Base-by-base conservation (phyloP, 208 protist genomes). In the Trypanosoma avium region DNA sequence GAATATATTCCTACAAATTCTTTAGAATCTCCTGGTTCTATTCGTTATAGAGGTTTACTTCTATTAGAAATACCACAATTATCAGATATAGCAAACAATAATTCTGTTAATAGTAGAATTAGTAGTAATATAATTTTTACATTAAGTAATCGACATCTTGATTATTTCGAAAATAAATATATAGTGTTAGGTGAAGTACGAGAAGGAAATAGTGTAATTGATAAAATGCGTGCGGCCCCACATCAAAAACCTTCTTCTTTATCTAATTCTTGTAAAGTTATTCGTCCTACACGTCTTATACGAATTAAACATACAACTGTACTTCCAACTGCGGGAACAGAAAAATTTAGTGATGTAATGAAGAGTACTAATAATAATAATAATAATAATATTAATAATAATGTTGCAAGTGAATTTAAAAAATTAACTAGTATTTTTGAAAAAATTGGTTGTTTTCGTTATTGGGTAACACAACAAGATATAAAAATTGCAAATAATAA, bases 301-400 rank as follows among this genome's bases (percentile, higher is more conserved):
- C 85, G 88, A 21, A 58, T 95, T 17, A 82, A 85, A 61, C 81
- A 85, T 24, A 74, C 67, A 8, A 70, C 75, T 0, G 81, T 90
- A 45, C 69, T 94, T 19, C 75, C 80, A 38, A 90, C 88, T 5
- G 71, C 72, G 2, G 84, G 81, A 21, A 82, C 84, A 0, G 75
- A 81, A 24, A 35, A 42, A 6, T 69, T 69, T 69, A 4, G 43
- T 24, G 48, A 63, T 86, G 22, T 74, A 33, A 15, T 17, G 29
- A n/a, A 15, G 12, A 4, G 45, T 30, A 15, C 29, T 12, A n/a
- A 19, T 21, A 67, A 33, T 0, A 64, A 17, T n/a, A 24, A 19
- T 45, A 26, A 42, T 45, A 43, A 60, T 54, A 22, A 26, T 52
- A 49, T 33, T 57, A 48, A 0, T 47, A 40, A 38, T 61, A 13